These are phyloP conservation scores for Raphanus hybrid DNA, from an alignment of 441 rosid species.

Conservation along the genomic window DNA sequence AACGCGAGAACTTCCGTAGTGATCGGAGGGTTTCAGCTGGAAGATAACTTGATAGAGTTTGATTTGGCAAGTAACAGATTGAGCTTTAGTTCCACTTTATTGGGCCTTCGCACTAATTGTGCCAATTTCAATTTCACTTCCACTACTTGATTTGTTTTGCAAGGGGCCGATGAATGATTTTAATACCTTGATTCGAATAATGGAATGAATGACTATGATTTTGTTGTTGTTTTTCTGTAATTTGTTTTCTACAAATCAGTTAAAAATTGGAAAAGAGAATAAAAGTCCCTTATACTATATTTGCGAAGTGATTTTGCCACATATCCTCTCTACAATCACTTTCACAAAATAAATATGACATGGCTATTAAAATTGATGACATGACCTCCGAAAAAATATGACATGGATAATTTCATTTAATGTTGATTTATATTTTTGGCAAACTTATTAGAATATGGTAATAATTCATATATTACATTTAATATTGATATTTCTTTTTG, in stretches of 20 bases:
- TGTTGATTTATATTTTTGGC: too few relatives aligned
- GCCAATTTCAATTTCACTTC: constrained; percentile 80
- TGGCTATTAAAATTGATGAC: too few relatives aligned
- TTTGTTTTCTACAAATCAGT: background rate
- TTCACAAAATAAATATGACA: too few relatives aligned
- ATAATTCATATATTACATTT: too few relatives aligned
- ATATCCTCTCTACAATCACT: too few relatives aligned
- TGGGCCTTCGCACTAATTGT: constrained; percentile 59
- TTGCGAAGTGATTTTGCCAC: too few relatives aligned
- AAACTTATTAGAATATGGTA: too few relatives aligned
- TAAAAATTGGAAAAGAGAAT: background rate
- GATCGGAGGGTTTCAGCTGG: constrained; percentile 74
- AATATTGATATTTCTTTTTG: too few relatives aligned
- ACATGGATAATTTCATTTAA: too few relatives aligned
- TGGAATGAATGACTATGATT: background rate
- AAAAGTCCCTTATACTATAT: too few relatives aligned
- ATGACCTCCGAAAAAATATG: too few relatives aligned
- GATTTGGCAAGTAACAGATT: constrained; percentile 67
- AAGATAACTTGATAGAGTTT: constrained; percentile 63
- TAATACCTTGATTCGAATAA: background rate
- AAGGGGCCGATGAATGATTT: background rate
- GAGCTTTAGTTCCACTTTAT: constrained; percentile 69
- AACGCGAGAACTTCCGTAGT: constrained; percentile 69
- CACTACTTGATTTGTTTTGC: constrained; percentile 10
- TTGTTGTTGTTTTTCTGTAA: background rate